Evolutionary conservation across 768 basidiomycete species (phyloP), one percentile per base, ranked within the genome.

Genomic region (Suillus americanus): DNA sequence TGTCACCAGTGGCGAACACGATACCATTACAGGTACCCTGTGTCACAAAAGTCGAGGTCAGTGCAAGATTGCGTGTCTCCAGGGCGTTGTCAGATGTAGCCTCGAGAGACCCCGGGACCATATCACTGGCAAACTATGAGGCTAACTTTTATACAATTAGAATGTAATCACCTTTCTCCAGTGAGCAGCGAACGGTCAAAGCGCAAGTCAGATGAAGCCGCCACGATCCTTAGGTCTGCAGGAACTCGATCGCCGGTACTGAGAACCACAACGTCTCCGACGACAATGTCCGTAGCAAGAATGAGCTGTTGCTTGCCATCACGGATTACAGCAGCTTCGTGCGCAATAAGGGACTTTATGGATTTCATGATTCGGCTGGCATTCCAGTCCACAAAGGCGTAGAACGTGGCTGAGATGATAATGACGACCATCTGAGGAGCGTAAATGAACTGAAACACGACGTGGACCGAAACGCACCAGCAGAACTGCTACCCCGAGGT

Each of bases 311-410:
- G 79, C 41, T 79, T 78, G 9, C 82, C 80, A 62, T 86, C 83
- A 1, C 86, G 79, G 20, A 85, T 75, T 50, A 88, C 82, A 25
- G 83, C 81, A 35, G 85, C 86, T 68, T 84, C 84, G 25, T 86
- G 81, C 2, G 87, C 85, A 16, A 88, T 84, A 28, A 88, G 82
- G 64, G 82, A 82, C 70, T 82, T 85, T 71, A 86, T 85, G 16
- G 83, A 84, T 41, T 81, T 79, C 82, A 86, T 86, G 62, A 84
- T 80, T 1, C 81, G 76, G 16, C 71, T 77, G 9, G 85, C 83
- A 18, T 80, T 80, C 68, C 76, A 86, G 68, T 86, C 85, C 45
- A 83, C 82, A 7, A 80, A 73, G 3, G 85, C 83, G 55, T 85
- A 85, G 70, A 85, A 79, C 1, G 78, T 79, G 3, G 81, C 71